Evolutionary conservation across 2,329 filamentous ascomycete species (phyloP).

Genomic region (Rhinocladiella similis): DNA sequence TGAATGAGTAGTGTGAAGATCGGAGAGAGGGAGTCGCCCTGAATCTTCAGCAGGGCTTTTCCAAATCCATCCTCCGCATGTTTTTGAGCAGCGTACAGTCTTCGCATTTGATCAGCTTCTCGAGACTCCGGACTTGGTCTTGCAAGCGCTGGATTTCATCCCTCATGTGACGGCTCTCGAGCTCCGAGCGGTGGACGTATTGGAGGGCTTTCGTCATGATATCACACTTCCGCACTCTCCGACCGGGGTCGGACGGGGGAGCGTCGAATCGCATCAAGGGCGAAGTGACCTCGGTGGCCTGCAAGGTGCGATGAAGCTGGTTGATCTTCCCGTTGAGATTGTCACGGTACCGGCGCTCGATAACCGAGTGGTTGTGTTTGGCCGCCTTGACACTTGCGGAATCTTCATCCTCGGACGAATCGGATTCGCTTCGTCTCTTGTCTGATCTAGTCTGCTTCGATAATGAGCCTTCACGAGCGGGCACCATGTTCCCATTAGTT

Average conservation of each 20-base stretch:
- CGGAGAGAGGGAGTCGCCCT: too few species aligned
- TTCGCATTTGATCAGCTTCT: slow-evolving; percentile 15
- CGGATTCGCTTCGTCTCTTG: too few species aligned
- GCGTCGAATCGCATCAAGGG: background rate
- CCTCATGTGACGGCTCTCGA: slow-evolving; percentile 11
- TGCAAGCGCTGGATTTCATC: slow-evolving; percentile 15
- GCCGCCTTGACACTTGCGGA: slow-evolving; percentile 7
- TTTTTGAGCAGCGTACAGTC: slow-evolving; percentile 6
- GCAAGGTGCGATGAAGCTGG: slow-evolving; percentile 17
- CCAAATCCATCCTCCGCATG: background rate
- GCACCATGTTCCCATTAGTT: background rate
- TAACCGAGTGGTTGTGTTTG: slow-evolving; percentile 20
- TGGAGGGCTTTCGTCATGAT: slow-evolving; percentile 22
- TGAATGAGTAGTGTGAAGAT: too few species aligned
- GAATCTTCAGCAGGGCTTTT: background rate
- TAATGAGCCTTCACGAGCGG: background rate
- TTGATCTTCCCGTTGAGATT: slow-evolving; percentile 25
- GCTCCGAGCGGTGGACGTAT: slow-evolving; percentile 19
- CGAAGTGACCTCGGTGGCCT: slow-evolving; percentile 8
- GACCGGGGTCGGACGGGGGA: background rate
- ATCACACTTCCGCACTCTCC: slow-evolving; percentile 22
- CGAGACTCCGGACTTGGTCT: slow-evolving; percentile 13
- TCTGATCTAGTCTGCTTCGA: too few species aligned
- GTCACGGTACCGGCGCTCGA: slow-evolving; percentile 24
- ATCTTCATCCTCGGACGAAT: background rate